Percentiles rank a stretch among this genome's conserved stretches.
These are phyloP conservation scores for Sporisorium scitamineum DNA, from an alignment of 1,284 basidiomycete species.

Conservation along the genomic window DNA sequence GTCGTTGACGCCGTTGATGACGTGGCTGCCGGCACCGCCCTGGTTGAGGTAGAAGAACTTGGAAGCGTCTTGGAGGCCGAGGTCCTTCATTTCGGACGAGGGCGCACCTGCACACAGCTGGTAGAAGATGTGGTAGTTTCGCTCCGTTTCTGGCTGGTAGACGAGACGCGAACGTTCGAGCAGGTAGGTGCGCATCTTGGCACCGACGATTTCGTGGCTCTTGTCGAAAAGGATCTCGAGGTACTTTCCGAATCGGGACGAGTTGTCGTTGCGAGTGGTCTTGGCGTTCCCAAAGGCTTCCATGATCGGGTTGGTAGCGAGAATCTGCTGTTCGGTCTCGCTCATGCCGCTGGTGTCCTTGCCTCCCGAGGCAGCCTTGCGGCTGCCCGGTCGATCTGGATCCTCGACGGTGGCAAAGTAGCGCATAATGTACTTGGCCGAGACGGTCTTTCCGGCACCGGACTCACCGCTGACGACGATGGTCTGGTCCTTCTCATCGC, in stretches of 20 bases:
- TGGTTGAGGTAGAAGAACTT: slow-evolving; percentile 95
- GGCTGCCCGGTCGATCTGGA: slow-evolving; percentile 72
- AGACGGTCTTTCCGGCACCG: slow-evolving; percentile 99
- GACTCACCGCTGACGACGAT: slow-evolving; percentile 99
- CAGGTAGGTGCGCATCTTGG: slow-evolving; percentile 95
- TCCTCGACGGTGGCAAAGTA: slow-evolving; percentile 99
- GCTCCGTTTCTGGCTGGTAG: slow-evolving; percentile 90
- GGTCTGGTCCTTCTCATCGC: slow-evolving; percentile 93
- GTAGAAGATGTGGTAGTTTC: slow-evolving; percentile 99
- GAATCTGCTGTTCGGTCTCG: slow-evolving; percentile 95
- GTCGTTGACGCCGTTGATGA: slow-evolving; percentile 91
- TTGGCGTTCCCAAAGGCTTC: slow-evolving; percentile 99
- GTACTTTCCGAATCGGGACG: slow-evolving; percentile 98
- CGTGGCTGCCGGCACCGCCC: slow-evolving; percentile 86
- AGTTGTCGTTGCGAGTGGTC: slow-evolving; percentile 98
- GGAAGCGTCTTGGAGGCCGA: slow-evolving; percentile 85
- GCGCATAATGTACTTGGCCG: slow-evolving; percentile 98
- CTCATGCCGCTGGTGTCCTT: slow-evolving; percentile 79
- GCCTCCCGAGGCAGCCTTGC: slow-evolving; percentile 67
- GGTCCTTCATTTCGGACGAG: slow-evolving; percentile 91
- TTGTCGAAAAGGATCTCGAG: slow-evolving; percentile 98
- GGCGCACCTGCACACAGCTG: slow-evolving; percentile 98
- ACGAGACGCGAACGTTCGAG: slow-evolving; percentile 96
- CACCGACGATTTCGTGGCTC: slow-evolving; percentile 94
- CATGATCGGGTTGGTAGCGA: slow-evolving; percentile 98